Percentiles rank a stretch among this genome's conserved stretches.
Evolutionary conservation across 2,329 filamentous ascomycete species (phyloP).

Genomic region (Escovopsis sp.): DNA sequence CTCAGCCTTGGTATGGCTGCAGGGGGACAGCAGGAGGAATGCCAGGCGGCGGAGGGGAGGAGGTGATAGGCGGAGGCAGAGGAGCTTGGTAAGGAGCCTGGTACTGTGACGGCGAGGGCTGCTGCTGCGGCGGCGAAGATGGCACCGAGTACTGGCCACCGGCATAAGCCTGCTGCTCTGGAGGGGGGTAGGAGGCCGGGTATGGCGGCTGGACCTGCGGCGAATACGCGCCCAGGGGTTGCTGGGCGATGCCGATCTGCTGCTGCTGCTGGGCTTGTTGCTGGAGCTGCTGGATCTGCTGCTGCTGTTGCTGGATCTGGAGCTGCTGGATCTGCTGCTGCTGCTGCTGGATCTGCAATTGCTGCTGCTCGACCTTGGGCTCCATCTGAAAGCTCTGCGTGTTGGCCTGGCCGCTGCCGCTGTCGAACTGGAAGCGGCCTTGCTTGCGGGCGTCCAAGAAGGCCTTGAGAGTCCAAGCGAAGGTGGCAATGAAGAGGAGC

Average conservation of each 20-base stretch:
- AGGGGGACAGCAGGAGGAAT: not conserved
- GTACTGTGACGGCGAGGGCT: conserved; percentile 9
- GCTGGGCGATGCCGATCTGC: not conserved
- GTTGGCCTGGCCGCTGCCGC: conserved; percentile 3
- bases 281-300: conserved; percentile 6
- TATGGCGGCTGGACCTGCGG: conserved; percentile 9
- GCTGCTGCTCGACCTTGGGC: conserved; percentile 15
- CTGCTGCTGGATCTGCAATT: conserved; percentile 10
- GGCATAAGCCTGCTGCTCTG: conserved; percentile 8
- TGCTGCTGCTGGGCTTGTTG: conserved; percentile 9
- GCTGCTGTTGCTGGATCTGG: conserved; percentile 10
- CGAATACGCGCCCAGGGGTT: conserved; percentile 5
- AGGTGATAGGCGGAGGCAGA: not conserved
- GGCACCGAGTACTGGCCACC: conserved; percentile 10
- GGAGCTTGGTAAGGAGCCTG: not conserved
- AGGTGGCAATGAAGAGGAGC: conserved; percentile 23
- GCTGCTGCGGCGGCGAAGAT: conserved; percentile 11
- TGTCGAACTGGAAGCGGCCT: conserved; percentile 18
- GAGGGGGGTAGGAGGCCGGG: conserved; percentile 9
- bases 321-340: conserved; percentile 7
- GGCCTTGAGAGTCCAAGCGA: conserved; percentile 20
- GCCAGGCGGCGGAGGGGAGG: not conserved
- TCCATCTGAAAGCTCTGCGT: conserved; percentile 19
- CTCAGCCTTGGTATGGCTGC: conserved; percentile 2
- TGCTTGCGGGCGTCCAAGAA: conserved; percentile 23